A percentile compares a stretch with the other conserved stretches of the same genome.
phyloP scores from a whole-genome alignment of 1,284 basidiomycete genomes.

The Laetiporus sulphureus region DNA sequence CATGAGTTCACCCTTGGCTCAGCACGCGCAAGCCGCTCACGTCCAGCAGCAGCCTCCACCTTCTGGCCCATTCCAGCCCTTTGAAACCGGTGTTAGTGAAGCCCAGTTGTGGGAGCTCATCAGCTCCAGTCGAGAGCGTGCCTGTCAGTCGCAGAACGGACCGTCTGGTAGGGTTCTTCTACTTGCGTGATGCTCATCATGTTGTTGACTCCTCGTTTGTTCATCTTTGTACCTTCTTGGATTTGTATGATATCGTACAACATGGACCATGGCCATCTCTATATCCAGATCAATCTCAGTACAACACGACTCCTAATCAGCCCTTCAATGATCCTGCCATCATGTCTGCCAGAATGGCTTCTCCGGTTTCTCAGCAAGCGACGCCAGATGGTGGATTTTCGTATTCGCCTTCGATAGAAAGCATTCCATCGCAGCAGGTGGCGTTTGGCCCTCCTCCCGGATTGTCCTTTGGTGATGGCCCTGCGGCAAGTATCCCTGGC shows the following conservation, averaged over 20 bases:
- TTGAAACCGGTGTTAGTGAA: slow-evolving; percentile 56
- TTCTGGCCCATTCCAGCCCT: slow-evolving; percentile 46
- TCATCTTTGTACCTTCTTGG: slow-evolving; percentile 19
- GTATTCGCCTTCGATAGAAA: slow-evolving; percentile 15
- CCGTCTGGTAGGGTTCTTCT: slow-evolving; percentile 45
- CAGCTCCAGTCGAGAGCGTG: slow-evolving; percentile 56
- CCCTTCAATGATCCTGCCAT: slow-evolving; percentile 75
- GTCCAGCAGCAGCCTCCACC: slow-evolving; percentile 25
- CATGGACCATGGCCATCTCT: slow-evolving; percentile 20
- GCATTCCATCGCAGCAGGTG: slow-evolving; percentile 24
- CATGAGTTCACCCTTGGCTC: slow-evolving; percentile 41
- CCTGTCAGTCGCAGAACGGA: slow-evolving; percentile 27
- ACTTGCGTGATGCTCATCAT: slow-evolving; percentile 30
- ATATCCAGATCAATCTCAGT: slow-evolving; percentile 26
- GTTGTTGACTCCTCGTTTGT: slow-evolving; percentile 29
- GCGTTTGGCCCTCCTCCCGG: slow-evolving; percentile 61
- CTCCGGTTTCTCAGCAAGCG: slow-evolving; percentile 26
- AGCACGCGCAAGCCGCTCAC: slow-evolving; percentile 36
- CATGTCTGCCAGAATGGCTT: slow-evolving; percentile 66
- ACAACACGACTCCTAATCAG: slow-evolving; percentile 32
- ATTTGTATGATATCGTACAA: slow-evolving; percentile 17
- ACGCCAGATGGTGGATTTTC: slow-evolving; percentile 21
- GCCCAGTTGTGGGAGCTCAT: slow-evolving; percentile 70
- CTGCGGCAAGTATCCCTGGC: slow-evolving; percentile 18
- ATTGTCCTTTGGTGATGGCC: slow-evolving; percentile 38